A percentile compares a stretch with the other conserved stretches of the same genome.
Conservation (phyloP, 495 filamentous ascomycete genomes). For the Daldinia decipiens region DNA sequence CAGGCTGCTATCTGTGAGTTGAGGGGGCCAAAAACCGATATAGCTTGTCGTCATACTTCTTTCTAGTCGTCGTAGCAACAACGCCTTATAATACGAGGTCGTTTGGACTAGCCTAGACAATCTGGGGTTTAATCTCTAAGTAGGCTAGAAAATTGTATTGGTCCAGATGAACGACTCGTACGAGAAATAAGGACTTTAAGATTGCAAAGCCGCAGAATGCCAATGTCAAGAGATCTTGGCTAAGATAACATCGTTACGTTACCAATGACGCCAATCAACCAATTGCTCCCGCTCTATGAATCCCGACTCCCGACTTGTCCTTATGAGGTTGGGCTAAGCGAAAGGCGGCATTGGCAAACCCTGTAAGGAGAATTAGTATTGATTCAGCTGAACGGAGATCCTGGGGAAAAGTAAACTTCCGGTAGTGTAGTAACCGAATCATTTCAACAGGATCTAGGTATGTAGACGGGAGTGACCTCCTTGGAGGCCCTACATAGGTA, state of each 20-base stretch:
- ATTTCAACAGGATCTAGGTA: too few relatives aligned
- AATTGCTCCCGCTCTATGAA: constrained; percentile 9
- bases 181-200: constrained; percentile 15
- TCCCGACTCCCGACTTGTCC: constrained; percentile 16
- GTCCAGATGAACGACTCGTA: constrained; percentile 12
- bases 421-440: constrained; percentile 1
- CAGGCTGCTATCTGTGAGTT: too few relatives aligned
- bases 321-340: constrained; percentile 25
- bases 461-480: too few relatives aligned
- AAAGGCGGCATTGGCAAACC: constrained; percentile 28
- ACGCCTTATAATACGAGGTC: neutral
- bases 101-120: too few relatives aligned
- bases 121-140: neutral
- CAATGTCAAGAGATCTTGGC: constrained; percentile 7
- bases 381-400: constrained; percentile 26
- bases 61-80: constrained; percentile 28
- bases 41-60: neutral
- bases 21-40: neutral
- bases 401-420: constrained; percentile 31
- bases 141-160: constrained; percentile 20
- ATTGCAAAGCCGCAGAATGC: constrained; percentile 30
- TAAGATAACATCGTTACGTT: constrained; percentile 27
- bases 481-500: neutral
- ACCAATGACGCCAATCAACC: constrained; percentile 10
- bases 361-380: constrained; percentile 2